Evolutionary conservation across 2,329 filamentous ascomycete species (phyloP), one percentile per base, ranked within the genome.

Genomic region (Polychaeton citri): DNA sequence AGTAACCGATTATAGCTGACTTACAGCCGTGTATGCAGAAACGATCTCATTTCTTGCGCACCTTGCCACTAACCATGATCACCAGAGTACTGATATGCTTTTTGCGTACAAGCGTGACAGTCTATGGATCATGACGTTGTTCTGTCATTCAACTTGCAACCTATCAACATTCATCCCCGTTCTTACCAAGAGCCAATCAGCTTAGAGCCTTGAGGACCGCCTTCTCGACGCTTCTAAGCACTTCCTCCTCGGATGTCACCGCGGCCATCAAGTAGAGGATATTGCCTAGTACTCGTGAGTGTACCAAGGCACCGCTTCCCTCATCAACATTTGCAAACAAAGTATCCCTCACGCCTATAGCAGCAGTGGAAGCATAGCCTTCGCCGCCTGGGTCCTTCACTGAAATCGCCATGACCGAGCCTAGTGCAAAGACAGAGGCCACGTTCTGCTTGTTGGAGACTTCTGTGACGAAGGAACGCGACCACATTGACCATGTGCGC

Each of bases 371-470:
- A 3, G 64, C 71, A 44, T 76, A 76, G 9, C 72, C 71, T 62
- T 44, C 36, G 15, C 66, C 68, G 19, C 54, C 50, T 3, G 58
- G 51, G 47, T 74, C 71, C 28, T 61, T 59, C 16, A 77, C 45
- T 9, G 65, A 64, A 24, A 92, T 76, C 1, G 79, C 78, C 8
- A 90, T 62, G 1, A 90, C 79, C 2, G 74, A 81, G 0, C 84
- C 84, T 1, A 90, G 60, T 0, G 82, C 79, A 62, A 83, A 81
- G 0, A 80, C 73, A 6, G 77, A 73, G 2, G 73, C 65, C 0
- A 90, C 73, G 0, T 62, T 57, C 0, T 59, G 43, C 2, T 65
- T 64, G 15, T 67, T 60, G 4, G 80, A 86, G 2, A 87, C 49
- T 9, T 61, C 54, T 2, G 61, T 55, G 2, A 87, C 62, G 19